Conservation (phyloP, 345 rosid species). For the Dipteronia sinensis region DNA sequence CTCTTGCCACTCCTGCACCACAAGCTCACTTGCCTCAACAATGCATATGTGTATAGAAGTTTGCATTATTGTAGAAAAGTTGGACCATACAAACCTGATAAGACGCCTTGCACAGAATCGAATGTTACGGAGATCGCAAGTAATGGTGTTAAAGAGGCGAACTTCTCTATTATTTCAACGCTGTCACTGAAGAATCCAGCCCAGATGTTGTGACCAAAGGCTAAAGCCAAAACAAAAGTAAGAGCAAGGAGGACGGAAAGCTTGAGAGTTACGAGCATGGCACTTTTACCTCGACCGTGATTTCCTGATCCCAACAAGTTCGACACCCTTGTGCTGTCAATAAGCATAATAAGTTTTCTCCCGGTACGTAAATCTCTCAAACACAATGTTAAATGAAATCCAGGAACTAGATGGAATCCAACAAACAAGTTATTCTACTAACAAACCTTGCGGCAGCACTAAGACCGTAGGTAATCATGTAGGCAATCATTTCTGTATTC, state of each 20-base stretch:
- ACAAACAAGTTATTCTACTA: background rate
- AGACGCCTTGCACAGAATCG: constrained; percentile 63
- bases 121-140: constrained; percentile 55
- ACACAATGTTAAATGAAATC: background rate
- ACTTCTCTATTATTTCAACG: constrained; percentile 37
- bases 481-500: constrained; percentile 62
- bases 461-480: constrained; percentile 69
- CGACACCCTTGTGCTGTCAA: constrained; percentile 70
- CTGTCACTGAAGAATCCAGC: constrained; percentile 56
- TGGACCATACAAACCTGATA: constrained; percentile 14
- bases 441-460: constrained; percentile 85
- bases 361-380: background rate
- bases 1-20: constrained; percentile 66
- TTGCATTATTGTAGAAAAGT: background rate
- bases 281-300: constrained; percentile 44
- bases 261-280: constrained; percentile 51
- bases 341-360: too few relatives aligned
- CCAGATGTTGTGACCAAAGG: constrained; percentile 60
- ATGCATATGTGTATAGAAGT: background rate
- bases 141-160: constrained; percentile 56
- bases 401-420: background rate
- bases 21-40: background rate
- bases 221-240: constrained; percentile 38
- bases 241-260: constrained; percentile 61
- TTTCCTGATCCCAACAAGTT: constrained; percentile 74